Percentiles rank a stretch among this genome's conserved stretches.
Evolutionary conservation across 768 basidiomycete species (phyloP).

Genomic region (Pleurotus djamor): DNA sequence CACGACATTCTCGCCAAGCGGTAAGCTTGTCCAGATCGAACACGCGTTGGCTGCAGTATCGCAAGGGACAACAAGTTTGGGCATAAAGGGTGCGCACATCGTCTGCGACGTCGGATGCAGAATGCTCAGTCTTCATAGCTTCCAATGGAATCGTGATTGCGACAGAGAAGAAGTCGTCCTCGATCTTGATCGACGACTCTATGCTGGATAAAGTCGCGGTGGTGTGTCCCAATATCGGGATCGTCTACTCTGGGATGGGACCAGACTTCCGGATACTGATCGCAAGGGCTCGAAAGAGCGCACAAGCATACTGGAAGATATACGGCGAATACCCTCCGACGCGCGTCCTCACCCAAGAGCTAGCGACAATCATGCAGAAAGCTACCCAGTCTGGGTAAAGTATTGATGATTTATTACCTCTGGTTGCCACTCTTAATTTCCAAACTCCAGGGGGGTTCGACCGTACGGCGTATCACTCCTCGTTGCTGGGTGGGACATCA

Average conservation of each 20-base stretch:
- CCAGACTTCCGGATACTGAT: conserved; percentile 97
- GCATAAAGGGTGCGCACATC: conserved; percentile 83
- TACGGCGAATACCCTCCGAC: conserved; percentile 99
- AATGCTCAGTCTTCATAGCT: conserved; percentile 46
- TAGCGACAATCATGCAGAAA: conserved; percentile 98
- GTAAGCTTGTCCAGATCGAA: conserved; percentile 99
- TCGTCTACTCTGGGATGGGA: conserved; percentile 99
- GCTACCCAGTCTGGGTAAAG: conserved; percentile 97
- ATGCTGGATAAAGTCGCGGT: conserved; percentile 97
- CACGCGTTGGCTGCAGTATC: conserved; percentile 97
- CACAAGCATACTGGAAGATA: conserved; percentile 99
- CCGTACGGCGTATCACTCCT: conserved; percentile 98
- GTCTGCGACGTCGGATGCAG: conserved; percentile 7
- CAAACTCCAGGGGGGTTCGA: conserved; percentile 78
- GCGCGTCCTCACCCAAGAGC: conserved; percentile 93
- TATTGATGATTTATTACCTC: conserved; percentile 11
- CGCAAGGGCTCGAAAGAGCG: conserved; percentile 93
- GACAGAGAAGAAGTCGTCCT: conserved; percentile 99
- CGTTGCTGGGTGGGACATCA: conserved; percentile 94
- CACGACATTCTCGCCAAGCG: conserved; percentile 98
- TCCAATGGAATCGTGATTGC: conserved; percentile 99
- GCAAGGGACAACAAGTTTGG: conserved; percentile 94
- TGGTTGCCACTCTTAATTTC: conserved; percentile 26
- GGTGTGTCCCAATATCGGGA: conserved; percentile 98
- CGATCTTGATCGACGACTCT: conserved; percentile 95